These are phyloP conservation scores for Stropharia rugosoannulata DNA, from an alignment of 768 basidiomycete species.

Conservation along the genomic window DNA sequence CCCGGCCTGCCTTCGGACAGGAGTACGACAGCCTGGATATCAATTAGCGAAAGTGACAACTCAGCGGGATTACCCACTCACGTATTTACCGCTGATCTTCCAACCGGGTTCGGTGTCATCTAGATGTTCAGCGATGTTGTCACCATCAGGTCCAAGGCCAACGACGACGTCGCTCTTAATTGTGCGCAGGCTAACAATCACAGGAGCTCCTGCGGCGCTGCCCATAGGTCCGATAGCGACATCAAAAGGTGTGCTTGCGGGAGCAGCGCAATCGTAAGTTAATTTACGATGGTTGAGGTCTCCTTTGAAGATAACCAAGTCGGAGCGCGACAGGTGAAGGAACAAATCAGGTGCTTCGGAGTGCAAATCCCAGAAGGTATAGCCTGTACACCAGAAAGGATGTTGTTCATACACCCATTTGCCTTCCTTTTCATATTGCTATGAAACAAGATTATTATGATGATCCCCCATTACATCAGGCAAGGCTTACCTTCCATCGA, in stretches of 20 bases:
- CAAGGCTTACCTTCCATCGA: conserved; percentile 77
- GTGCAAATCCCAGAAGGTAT: conserved; percentile 88
- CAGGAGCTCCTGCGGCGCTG: conserved; percentile 83
- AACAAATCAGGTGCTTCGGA: conserved; percentile 88
- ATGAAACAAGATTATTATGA: conserved; percentile 4
- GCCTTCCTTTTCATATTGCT: conserved; percentile 92
- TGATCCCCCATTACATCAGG: neutral
- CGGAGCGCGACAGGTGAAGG: conserved; percentile 85
- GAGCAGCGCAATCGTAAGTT: conserved; percentile 85
- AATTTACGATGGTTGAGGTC: conserved; percentile 92
- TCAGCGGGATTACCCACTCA: conserved; percentile 38
- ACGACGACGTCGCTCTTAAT: conserved; percentile 97
- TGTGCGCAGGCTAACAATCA: conserved; percentile 82
- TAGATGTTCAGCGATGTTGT: conserved; percentile 71
- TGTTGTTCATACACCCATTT: conserved; percentile 95
- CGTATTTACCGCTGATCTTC: conserved; percentile 98
- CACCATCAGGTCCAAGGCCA: conserved; percentile 69
- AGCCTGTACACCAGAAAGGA: conserved; percentile 95
- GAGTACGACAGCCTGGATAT: conserved; percentile 75
- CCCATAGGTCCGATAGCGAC: conserved; percentile 93
- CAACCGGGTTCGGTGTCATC: conserved; percentile 88
- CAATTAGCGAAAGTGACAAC: conserved; percentile 1
- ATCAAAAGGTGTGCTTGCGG: conserved; percentile 85
- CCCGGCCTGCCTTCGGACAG: conserved; percentile 87
- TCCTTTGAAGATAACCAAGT: conserved; percentile 94